Evolutionary conservation across 2,329 filamentous ascomycete genomes (phyloP), one percentile per base, ranked within the genome.

Genomic region (Aspergillus quadricinctus): DNA sequence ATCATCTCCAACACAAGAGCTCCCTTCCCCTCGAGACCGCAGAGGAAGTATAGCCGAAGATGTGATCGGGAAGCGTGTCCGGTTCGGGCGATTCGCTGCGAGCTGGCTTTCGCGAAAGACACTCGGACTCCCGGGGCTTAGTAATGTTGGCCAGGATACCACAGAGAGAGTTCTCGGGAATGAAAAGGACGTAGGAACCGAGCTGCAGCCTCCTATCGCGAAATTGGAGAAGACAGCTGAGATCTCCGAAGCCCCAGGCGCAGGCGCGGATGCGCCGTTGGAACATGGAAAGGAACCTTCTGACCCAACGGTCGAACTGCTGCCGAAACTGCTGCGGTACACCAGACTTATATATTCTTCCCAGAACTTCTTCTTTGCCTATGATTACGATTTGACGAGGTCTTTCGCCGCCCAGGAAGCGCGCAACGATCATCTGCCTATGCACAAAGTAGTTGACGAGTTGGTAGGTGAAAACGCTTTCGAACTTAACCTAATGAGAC

Each of bases 341-440:
- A 87, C 91, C 1, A 90, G 90, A 67, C 84, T 97, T 54, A 84
- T 96, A 58, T 93, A 97, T 68, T 87, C 89, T 1, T 92, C 88
- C 0, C 83, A 83, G 60, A 97, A 90, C 71, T 97, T 97, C 73
- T 97, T 88, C 78, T 99, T 93, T 72, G 92, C 92, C 0, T 97
- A 99, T 71, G 94, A 99, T 62, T 83, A 93, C 69, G 92, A 99
- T 70, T 83, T 99, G 51, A 97, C 94, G 0, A 83, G 88, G 55
- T 86, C 83, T 54, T 71, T 83, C 58, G 71, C 72, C 52, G 70
- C 72, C 40, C 73, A 78, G 64, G 71, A 73, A 48, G 54, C 71
- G 7, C 65, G 69, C 31, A 73, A 66, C 25, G 74, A 76, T 14
- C 80, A 81, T 48, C 63, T 83, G 4, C 87, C 92, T 5, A 77